phyloP scores from a whole-genome alignment of 1,284 basidiomycete species.

The Marasmius sp. region DNA sequence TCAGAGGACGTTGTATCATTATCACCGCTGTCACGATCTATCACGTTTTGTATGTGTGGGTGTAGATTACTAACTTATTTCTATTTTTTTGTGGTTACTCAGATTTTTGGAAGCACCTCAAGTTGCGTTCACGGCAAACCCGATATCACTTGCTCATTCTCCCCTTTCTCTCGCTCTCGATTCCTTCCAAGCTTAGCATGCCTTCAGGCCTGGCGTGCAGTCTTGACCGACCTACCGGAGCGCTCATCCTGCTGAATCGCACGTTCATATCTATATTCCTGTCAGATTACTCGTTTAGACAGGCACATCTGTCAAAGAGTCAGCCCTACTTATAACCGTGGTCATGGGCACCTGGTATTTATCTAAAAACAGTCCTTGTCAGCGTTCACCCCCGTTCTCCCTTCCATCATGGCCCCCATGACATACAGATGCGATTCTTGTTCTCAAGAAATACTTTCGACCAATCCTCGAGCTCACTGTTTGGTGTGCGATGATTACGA shows the following conservation, averaged over 20 bases:
- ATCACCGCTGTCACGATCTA: not conserved
- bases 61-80: not conserved
- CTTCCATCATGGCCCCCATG: not conserved
- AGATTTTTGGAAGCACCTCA: no score
- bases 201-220: no score
- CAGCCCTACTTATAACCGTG: not conserved
- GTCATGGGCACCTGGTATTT: not conserved
- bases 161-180: no score
- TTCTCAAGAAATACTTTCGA: not conserved
- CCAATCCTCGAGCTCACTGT: constrained; percentile 10
- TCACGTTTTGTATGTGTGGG: not conserved
- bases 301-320: constrained; percentile 1
- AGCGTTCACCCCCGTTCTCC: not conserved
- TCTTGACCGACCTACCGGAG: no score
- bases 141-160: no score
- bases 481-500: constrained; percentile 11
- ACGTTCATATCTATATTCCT: no score
- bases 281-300: not conserved
- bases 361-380: not conserved
- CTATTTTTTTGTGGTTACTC: no score
- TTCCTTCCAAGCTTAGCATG: no score
- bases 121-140: no score
- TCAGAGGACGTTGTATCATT: not conserved
- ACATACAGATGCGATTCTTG: constrained; percentile 9
- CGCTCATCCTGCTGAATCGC: no score